Evolutionary conservation across 2,329 filamentous ascomycete genomes (phyloP), one percentile per base, ranked within the genome.

Genomic region (Neurospora sp.): DNA sequence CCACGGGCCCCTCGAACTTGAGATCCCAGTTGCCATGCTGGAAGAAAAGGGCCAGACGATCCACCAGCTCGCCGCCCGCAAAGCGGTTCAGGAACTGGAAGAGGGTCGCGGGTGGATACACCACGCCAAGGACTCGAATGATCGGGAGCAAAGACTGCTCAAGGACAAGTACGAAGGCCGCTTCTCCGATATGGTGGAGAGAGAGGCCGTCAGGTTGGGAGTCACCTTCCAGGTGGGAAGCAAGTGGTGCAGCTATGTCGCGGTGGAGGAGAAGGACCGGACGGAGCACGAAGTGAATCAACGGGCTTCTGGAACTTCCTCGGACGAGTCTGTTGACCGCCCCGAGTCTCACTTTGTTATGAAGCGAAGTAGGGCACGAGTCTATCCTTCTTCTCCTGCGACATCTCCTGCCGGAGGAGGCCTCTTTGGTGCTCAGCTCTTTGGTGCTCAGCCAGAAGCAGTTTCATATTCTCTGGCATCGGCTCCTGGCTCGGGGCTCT

Each of bases 171-270:
- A 85, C 57, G 77, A 82, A 4, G 82, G 82, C 17, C 83, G 82
- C 4, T 89, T 89, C 75, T 78, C 83, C 12, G 84, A 88, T 66
- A 83, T 92, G 75, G 85, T 89, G 0, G 85, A 90, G 76, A 83
- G 85, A 1, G 90, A 93, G 75, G 89, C 85, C 8, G 88, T 92
- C 1, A 81, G 86, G 0, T 81, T 93, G 0, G 90, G 91, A 0
- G 83, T 89, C 12, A 82, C 84, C 70, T 92, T 87, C 75, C 89
- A 92, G 74, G 85, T 93, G 8, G 86, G 84, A 2, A 87, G 89
- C 1, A 91, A 89, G 75, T 91, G 88, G 85, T 91, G 88, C 75
- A 91, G 89, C 0, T 93, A 93, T 72, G 87, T 93, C 3, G 91
- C 91, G 2, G 82, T 91, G 1, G 83, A 89, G 71, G 80, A 82